A percentile compares a stretch with the other conserved stretches of the same genome.
Conservation (phyloP, 176 grass and related monocot species). For the Secale cereale region DNA sequence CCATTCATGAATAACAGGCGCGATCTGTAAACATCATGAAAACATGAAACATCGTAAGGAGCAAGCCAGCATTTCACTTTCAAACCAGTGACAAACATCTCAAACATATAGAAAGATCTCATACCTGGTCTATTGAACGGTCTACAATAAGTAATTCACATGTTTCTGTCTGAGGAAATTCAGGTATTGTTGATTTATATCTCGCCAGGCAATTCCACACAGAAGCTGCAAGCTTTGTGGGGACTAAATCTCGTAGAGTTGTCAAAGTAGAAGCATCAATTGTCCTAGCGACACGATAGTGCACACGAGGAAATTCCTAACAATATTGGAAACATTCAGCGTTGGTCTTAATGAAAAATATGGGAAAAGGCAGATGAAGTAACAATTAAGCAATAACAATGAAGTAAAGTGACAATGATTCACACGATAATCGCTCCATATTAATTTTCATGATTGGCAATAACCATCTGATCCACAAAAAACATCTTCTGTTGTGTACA, state of each 20-base stretch:
- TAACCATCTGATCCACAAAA: not conserved
- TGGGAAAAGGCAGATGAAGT: not conserved
- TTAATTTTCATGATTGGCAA: not conserved
- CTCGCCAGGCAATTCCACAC: conserved; percentile 75
- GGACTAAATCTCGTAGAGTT: conserved; percentile 73
- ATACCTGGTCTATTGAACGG: conserved; percentile 87
- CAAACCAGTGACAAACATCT: not conserved
- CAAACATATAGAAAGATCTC: not conserved
- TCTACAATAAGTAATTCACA: conserved; percentile 98
- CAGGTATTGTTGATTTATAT: conserved; percentile 66
- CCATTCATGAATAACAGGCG: conserved; percentile 98
- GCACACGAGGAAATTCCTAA: conserved; percentile 91
- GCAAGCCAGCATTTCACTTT: not conserved
- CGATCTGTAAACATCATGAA: conserved; percentile 56
- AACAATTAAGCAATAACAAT: not conserved
- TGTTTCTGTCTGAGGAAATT: conserved; percentile 83
- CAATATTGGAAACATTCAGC: not conserved
- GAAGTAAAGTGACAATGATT: conserved; percentile 1
- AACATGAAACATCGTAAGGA: conserved; percentile 8
- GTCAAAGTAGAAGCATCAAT: conserved; percentile 77
- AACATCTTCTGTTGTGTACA: not conserved
- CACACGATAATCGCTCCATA: not conserved
- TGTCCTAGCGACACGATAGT: conserved; percentile 81
- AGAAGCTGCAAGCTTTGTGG: conserved; percentile 89
- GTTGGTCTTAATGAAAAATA: not conserved